Conservation (phyloP, 2,329 filamentous ascomycete genomes). For the Penicillium sp. region DNA sequence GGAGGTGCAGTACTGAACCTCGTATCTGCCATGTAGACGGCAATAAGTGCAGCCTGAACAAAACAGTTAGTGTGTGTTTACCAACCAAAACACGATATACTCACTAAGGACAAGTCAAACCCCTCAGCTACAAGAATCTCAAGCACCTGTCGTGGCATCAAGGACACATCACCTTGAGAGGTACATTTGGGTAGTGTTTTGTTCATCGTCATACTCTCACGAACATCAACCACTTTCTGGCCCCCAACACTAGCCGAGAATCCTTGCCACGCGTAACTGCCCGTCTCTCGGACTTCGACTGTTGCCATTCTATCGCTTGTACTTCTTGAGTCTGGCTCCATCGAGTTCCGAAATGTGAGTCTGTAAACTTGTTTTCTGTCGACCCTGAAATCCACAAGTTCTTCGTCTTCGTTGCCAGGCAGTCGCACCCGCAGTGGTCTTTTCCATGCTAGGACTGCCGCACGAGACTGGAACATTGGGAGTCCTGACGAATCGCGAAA, state of each 20-base stretch:
- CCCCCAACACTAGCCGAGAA: conserved; percentile 4
- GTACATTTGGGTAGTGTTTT: background rate
- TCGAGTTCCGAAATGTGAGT: conserved; percentile 27
- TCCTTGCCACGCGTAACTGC: background rate
- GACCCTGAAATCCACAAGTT: conserved; percentile 15
- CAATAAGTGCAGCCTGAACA: conserved; percentile 1
- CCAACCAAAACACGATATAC: background rate
- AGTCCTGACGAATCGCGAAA: no score
- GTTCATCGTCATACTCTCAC: conserved; percentile 15
- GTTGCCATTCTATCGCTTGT: conserved; percentile 20
- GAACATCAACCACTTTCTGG: conserved; percentile 13
- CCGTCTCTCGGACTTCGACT: conserved; percentile 8
- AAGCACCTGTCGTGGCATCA: conserved; percentile 5
- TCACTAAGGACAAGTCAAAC: conserved; percentile 14
- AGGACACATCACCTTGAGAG: background rate
- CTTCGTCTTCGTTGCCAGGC: conserved; percentile 19
- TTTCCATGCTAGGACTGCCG: no score
- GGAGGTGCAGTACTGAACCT: conserved; percentile 3
- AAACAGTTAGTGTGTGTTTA: background rate
- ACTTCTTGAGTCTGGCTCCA: conserved; percentile 14
- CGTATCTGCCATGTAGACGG: conserved; percentile 4
- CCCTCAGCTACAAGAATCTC: conserved; percentile 14
- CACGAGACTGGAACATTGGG: no score
- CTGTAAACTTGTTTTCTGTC: conserved; percentile 1
- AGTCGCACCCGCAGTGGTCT: conserved; percentile 13